These are phyloP conservation scores for Fagopyrum homotropicum DNA, from an alignment of 148 eudicot species.

Conservation along the genomic window DNA sequence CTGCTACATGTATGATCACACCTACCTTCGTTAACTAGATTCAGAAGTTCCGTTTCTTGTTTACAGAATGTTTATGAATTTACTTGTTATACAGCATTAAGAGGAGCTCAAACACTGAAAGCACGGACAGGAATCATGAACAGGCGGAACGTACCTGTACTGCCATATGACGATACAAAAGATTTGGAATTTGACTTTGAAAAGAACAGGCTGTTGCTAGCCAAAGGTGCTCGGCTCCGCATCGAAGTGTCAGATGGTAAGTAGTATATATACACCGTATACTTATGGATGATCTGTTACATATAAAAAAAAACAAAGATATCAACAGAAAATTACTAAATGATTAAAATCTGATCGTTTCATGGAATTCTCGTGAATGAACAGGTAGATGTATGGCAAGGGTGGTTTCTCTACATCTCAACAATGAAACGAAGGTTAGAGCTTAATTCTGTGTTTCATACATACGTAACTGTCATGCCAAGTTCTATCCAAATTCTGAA, in stretches of 20 bases:
- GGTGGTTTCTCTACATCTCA: conserved; percentile 54
- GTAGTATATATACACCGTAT: neutral
- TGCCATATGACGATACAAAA: conserved; percentile 52
- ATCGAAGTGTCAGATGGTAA: conserved; percentile 59
- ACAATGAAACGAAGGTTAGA: conserved; percentile 63
- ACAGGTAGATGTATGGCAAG: conserved; percentile 67
- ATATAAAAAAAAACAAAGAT: neutral
- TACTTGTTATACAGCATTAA: conserved; percentile 39
- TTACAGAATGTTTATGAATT: neutral
- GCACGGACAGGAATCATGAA: conserved; percentile 62
- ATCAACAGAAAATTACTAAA: neutral
- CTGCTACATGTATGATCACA: conserved; percentile 59
- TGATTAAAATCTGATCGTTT: neutral
- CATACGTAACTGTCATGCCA: too few relatives aligned
- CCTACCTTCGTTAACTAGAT: neutral
- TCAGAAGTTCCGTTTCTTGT: too few relatives aligned
- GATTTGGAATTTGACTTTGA: conserved; percentile 57
- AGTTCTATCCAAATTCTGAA: neutral
- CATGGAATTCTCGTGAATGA: conserved; percentile 5
- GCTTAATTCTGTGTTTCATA: neutral
- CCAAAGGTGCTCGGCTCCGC: conserved; percentile 54
- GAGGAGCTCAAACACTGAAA: conserved; percentile 87
- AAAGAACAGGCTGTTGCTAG: conserved; percentile 43
- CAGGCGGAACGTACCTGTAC: conserved; percentile 43
- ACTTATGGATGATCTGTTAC: neutral